phyloP scores from a whole-genome alignment of 352 stramenopile species.

The Globisporangium orthogonon region DNA sequence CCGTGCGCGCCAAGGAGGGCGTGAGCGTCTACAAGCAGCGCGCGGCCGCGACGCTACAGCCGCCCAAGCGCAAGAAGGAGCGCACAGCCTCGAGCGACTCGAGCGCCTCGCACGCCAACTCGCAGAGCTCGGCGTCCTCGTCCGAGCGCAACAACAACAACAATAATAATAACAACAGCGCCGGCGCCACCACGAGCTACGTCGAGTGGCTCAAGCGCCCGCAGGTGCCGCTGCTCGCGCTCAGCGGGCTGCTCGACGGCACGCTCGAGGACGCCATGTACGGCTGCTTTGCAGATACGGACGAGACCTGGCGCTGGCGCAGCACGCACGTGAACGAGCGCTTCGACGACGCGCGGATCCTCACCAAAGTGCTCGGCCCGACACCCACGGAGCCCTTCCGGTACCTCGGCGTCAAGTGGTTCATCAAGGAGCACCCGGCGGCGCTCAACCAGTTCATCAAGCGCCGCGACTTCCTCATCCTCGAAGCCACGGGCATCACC shows the following conservation, averaged over 20 bases:
- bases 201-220: conserved; percentile 10
- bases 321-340: conserved; percentile 10
- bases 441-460: conserved; percentile 9
- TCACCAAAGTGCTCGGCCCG: conserved; percentile 6
- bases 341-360: conserved; percentile 3
- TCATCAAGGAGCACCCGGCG: conserved; percentile 8
- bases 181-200: conserved; percentile 1
- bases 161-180: neutral
- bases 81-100: conserved; percentile 1
- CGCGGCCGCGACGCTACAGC: neutral
- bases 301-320: conserved; percentile 11
- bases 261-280: conserved; percentile 16
- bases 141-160: neutral
- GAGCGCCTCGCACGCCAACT: neutral
- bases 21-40: conserved; percentile 14
- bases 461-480: conserved; percentile 24
- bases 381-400: conserved; percentile 16
- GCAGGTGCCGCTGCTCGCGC: conserved; percentile 12
- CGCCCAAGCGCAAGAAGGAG: too few relatives aligned
- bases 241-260: conserved; percentile 8
- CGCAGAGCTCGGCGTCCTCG: conserved; percentile 8
- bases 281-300: conserved; percentile 13
- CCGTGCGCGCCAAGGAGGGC: conserved; percentile 11
- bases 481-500: conserved; percentile 35
- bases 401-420: conserved; percentile 22